Evolutionary conservation across 2,329 filamentous ascomycete genomes (phyloP).

Genomic region (Cytospora leucostoma): DNA sequence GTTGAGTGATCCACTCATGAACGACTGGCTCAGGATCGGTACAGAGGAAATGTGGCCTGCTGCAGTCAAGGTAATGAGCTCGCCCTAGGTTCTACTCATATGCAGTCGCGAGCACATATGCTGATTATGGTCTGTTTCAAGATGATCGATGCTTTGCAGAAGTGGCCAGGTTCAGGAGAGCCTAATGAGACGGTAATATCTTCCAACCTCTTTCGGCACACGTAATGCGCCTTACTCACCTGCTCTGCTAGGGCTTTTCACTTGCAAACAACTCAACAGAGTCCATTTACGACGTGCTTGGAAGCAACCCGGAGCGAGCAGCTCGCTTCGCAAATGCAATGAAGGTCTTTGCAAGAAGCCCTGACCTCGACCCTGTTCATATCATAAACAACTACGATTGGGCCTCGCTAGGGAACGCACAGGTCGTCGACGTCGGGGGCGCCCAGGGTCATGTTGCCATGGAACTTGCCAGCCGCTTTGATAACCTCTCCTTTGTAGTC

Average conservation of each 20-base stretch:
- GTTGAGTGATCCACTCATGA: slow-evolving; percentile 22
- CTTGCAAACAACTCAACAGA: slow-evolving; percentile 27
- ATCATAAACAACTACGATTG: slow-evolving; percentile 32
- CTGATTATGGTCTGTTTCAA: slow-evolving; percentile 9
- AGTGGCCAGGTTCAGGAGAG: slow-evolving; percentile 32
- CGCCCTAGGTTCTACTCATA: not conserved
- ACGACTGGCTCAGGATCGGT: slow-evolving; percentile 27
- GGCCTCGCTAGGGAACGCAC: slow-evolving; percentile 30
- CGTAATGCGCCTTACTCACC: not conserved
- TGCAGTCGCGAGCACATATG: too few species aligned
- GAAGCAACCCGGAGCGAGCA: slow-evolving; percentile 18
- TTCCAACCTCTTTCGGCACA: not conserved
- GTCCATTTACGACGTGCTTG: slow-evolving; percentile 28
- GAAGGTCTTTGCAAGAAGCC: slow-evolving; percentile 28
- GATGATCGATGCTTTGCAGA: slow-evolving; percentile 30
- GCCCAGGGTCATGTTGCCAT: slow-evolving; percentile 29
- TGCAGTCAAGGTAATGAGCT: slow-evolving; percentile 4
- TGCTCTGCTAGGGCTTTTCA: slow-evolving; percentile 25
- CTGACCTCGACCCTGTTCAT: slow-evolving; percentile 22
- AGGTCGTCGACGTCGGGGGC: slow-evolving; percentile 32
- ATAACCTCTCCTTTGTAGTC: slow-evolving; percentile 31
- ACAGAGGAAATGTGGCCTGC: slow-evolving; percentile 32
- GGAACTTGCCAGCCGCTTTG: slow-evolving; percentile 30
- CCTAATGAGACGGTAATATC: slow-evolving; percentile 27
- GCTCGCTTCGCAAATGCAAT: slow-evolving; percentile 27